These are phyloP conservation scores for Orbilia quercus DNA, from an alignment of 2,329 filamentous ascomycete genomes.

Conservation along the genomic window DNA sequence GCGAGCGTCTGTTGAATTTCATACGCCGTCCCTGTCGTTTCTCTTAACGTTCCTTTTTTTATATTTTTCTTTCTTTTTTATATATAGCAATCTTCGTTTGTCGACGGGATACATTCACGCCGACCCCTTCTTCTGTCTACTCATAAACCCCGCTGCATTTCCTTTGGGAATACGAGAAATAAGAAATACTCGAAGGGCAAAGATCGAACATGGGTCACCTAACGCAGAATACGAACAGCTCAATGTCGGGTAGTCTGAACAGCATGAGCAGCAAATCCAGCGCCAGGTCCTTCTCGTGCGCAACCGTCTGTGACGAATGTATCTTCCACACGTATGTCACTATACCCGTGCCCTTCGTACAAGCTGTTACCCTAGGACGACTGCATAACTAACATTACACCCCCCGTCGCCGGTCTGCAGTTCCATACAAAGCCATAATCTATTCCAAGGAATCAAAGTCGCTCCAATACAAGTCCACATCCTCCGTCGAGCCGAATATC, in stretches of 20 bases:
- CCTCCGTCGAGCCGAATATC: conserved; percentile 47
- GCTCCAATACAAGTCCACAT: conserved; percentile 52
- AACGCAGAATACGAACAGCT: conserved; percentile 55
- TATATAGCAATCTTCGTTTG: conserved; percentile 8
- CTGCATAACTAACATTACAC: too few relatives aligned
- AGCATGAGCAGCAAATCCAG: conserved; percentile 54
- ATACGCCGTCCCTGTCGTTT: not conserved
- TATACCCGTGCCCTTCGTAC: too few relatives aligned
- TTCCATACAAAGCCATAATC: conserved; percentile 47
- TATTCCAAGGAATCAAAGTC: conserved; percentile 45
- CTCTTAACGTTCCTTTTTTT: not conserved
- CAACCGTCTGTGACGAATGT: conserved; percentile 51
- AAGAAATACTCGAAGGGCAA: conserved; percentile 8
- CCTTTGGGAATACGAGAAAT: conserved; percentile 14
- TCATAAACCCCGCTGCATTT: not conserved
- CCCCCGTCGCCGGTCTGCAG: conserved; percentile 1
- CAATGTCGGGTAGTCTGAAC: conserved; percentile 46
- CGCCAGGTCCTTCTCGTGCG: conserved; percentile 51
- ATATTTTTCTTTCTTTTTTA: not conserved
- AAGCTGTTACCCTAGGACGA: too few relatives aligned
- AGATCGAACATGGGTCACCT: conserved; percentile 52
- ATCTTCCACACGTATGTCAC: conserved; percentile 52
- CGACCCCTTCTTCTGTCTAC: conserved; percentile 2
- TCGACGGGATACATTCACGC: not conserved
- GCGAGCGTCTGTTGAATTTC: conserved; percentile 1